phyloP scores from a whole-genome alignment of 768 basidiomycete genomes.

The Phlebiopsis gigantea region DNA sequence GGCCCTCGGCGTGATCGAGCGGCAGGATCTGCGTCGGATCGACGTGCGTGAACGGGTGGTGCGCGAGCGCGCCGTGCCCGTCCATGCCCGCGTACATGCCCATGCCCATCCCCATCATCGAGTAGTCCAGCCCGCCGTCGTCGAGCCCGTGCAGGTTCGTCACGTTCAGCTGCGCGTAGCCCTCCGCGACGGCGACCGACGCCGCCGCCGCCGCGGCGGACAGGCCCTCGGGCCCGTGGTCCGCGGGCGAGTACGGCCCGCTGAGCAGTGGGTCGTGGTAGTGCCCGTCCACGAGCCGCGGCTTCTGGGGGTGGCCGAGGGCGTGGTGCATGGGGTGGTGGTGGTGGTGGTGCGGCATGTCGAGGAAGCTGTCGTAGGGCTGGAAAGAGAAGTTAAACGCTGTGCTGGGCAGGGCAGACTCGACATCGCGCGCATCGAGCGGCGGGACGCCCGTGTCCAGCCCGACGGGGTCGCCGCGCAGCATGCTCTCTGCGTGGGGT shows the following conservation, averaged over 20 bases:
- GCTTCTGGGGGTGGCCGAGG: slow-evolving; percentile 12
- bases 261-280: slow-evolving; percentile 21
- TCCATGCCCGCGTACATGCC: slow-evolving; percentile 52
- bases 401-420: slow-evolving; percentile 57
- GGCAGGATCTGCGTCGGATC: slow-evolving; percentile 86
- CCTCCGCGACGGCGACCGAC: slow-evolving; percentile 66
- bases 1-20: slow-evolving; percentile 34
- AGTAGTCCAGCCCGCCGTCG: slow-evolving; percentile 54
- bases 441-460: slow-evolving; percentile 25
- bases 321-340: slow-evolving; percentile 19
- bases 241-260: slow-evolving; percentile 19
- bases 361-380: slow-evolving; percentile 53
- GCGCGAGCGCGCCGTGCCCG: slow-evolving; percentile 27
- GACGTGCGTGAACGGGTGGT: slow-evolving; percentile 69
- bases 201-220: slow-evolving; percentile 63
- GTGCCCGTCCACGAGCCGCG: slow-evolving; percentile 13
- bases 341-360: slow-evolving; percentile 23
- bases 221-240: slow-evolving; percentile 39
- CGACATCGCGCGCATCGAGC: slow-evolving; percentile 35
- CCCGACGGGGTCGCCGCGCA: slow-evolving; percentile 72
- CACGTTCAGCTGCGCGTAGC: slow-evolving; percentile 62
- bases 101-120: slow-evolving; percentile 49
- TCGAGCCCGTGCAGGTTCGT: slow-evolving; percentile 49
- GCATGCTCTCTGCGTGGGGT: slow-evolving; percentile 74
- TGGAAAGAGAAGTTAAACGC: slow-evolving; percentile 72